phyloP scores from a whole-genome alignment of 2,329 filamentous ascomycete genomes.

The Colletotrichum higginsianum region DNA sequence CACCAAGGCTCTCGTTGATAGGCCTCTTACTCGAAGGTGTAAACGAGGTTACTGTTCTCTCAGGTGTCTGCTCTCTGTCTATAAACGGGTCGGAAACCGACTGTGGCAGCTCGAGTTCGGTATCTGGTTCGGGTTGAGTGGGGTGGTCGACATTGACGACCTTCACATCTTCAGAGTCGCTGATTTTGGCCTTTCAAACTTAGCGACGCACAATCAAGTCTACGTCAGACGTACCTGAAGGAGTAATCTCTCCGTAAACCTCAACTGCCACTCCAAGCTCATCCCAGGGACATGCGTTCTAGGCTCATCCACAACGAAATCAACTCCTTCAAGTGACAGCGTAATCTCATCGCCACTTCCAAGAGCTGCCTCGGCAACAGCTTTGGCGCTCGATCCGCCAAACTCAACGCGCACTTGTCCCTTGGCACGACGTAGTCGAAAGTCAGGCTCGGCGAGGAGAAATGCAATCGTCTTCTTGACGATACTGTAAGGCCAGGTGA shows the following conservation, averaged over 20 bases:
- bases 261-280: slow-evolving; percentile 72
- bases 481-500: slow-evolving; percentile 93
- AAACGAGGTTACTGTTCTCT: slow-evolving; percentile 19
- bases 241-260: slow-evolving; percentile 65
- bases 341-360: slow-evolving; percentile 84
- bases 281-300: slow-evolving; percentile 64
- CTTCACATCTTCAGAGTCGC: slow-evolving; percentile 63
- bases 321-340: slow-evolving; percentile 77
- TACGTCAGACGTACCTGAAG: slow-evolving; percentile 57
- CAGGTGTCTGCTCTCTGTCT: slow-evolving; percentile 44
- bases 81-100: slow-evolving; percentile 42
- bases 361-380: slow-evolving; percentile 76
- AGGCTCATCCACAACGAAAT: slow-evolving; percentile 72
- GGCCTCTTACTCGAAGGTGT: slow-evolving; percentile 49
- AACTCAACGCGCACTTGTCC: slow-evolving; percentile 89
- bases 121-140: slow-evolving; percentile 41
- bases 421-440: slow-evolving; percentile 80
- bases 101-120: slow-evolving; percentile 28
- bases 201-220: slow-evolving; percentile 38
- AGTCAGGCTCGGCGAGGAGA: slow-evolving; percentile 87
- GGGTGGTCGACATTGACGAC: slow-evolving; percentile 68
- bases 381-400: slow-evolving; percentile 77
- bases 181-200: slow-evolving; percentile 57
- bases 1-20: slow-evolving; percentile 54
- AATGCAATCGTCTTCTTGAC: slow-evolving; percentile 82